These are phyloP conservation scores for Dalbergia cochinchinensis DNA, from an alignment of 306 rosid genomes.

Conservation along the genomic window DNA sequence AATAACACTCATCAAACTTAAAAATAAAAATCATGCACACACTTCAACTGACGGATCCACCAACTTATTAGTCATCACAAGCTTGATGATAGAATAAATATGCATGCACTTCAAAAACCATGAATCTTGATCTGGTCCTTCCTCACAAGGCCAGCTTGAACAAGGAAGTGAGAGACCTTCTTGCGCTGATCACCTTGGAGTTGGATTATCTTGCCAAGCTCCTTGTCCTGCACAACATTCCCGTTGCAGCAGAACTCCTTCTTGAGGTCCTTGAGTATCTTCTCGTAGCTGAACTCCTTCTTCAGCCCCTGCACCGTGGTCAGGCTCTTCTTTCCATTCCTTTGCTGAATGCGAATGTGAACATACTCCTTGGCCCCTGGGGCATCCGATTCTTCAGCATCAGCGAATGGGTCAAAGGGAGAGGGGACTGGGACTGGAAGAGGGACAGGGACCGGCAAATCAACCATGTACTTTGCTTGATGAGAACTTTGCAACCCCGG, in stretches of 20 bases:
- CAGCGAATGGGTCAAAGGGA: slow-evolving; percentile 81
- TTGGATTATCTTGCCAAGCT: slow-evolving; percentile 82
- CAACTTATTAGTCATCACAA: background rate
- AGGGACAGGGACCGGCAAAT: slow-evolving; percentile 58
- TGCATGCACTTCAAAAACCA: slow-evolving; percentile 63
- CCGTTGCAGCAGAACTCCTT: slow-evolving; percentile 94
- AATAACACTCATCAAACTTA: background rate
- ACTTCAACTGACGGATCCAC: background rate
- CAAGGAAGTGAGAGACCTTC: slow-evolving; percentile 76
- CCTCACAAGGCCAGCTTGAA: slow-evolving; percentile 68
- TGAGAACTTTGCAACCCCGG: slow-evolving; percentile 4
- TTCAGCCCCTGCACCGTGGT: slow-evolving; percentile 92
- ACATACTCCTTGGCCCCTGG: slow-evolving; percentile 79
- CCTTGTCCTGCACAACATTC: slow-evolving; percentile 92
- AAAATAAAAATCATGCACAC: background rate
- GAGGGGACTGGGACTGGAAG: no score
- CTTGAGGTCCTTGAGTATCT: slow-evolving; percentile 85
- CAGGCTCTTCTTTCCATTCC: slow-evolving; percentile 88
- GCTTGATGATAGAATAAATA: background rate
- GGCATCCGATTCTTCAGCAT: slow-evolving; percentile 75
- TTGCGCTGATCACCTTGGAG: slow-evolving; percentile 96
- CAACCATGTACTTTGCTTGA: slow-evolving; percentile 81
- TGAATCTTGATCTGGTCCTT: slow-evolving; percentile 89
- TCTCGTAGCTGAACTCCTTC: slow-evolving; percentile 78
- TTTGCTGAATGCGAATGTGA: slow-evolving; percentile 85